Percentiles rank a stretch among this genome's conserved stretches.
Conservation (phyloP, 1,284 basidiomycete genomes). For the Mixia osmundae region DNA sequence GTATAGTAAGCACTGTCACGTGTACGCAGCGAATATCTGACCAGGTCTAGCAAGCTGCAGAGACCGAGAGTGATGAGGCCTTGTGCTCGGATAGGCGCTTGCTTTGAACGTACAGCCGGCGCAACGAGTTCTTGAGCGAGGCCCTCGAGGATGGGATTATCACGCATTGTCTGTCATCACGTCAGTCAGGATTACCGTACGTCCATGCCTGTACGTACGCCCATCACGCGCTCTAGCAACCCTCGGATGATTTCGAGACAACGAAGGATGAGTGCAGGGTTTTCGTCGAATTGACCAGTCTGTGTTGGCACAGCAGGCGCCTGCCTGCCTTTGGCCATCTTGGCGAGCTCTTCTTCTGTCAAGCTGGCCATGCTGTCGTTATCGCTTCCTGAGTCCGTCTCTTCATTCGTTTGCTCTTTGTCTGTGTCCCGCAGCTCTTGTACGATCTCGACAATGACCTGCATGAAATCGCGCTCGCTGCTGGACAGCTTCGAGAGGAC, state of each 20-base stretch:
- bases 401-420: conserved; percentile 9
- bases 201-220: conserved; percentile 31
- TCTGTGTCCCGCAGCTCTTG: conserved; percentile 48
- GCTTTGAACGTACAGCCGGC: conserved; percentile 69
- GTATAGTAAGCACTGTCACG: background rate
- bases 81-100: conserved; percentile 56
- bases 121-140: conserved; percentile 72
- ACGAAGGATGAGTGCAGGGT: no score
- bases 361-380: conserved; percentile 20
- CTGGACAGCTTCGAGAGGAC: conserved; percentile 61
- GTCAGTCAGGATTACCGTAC: background rate
- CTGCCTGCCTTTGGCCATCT: conserved; percentile 1
- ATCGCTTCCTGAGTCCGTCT: conserved; percentile 26
- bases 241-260: conserved; percentile 73
- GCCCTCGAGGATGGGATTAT: conserved; percentile 81
- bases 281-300: no score
- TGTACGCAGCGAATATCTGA: conserved; percentile 17
- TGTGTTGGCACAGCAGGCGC: no score
- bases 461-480: conserved; percentile 72
- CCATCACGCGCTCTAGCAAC: conserved; percentile 73
- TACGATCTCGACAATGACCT: conserved; percentile 80
- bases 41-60: conserved; percentile 65
- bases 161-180: conserved; percentile 49
- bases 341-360: conserved; percentile 6
- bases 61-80: conserved; percentile 67